These are phyloP conservation scores for Cryphonectria nitschkei DNA, from an alignment of 2,329 filamentous ascomycete species.

Conservation along the genomic window DNA sequence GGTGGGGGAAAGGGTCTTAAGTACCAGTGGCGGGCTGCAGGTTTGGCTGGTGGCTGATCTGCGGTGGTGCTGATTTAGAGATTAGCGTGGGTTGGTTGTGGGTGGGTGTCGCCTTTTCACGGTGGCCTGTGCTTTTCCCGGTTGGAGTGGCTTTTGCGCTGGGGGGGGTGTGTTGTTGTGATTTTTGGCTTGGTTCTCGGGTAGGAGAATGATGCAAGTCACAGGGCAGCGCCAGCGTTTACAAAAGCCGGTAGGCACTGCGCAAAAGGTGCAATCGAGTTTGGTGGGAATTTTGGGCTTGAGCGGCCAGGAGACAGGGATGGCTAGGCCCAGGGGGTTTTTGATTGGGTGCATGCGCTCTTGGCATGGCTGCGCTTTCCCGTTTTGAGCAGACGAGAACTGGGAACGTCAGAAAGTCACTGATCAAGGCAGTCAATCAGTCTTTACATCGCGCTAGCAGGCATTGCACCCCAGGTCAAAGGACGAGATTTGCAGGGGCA, in stretches of 20 bases:
- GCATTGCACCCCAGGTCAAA: neutral
- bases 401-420: conserved; percentile 1
- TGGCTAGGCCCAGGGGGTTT: conserved; percentile 28
- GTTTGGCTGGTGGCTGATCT: conserved; percentile 42
- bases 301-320: conserved; percentile 21
- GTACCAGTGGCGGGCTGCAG: conserved; percentile 36
- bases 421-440: neutral
- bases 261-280: conserved; percentile 8
- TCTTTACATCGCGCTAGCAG: neutral
- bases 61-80: conserved; percentile 19
- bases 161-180: neutral
- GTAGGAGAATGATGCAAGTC: neutral
- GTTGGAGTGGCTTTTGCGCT: neutral
- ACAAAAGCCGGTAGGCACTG: neutral
- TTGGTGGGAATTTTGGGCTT: conserved; percentile 29
- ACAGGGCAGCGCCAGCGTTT: neutral
- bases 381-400: conserved; percentile 22
- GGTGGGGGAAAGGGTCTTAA: conserved; percentile 51
- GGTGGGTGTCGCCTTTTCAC: neutral
- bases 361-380: conserved; percentile 30
- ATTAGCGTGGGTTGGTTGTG: conserved; percentile 4
- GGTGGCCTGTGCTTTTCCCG: conserved; percentile 11
- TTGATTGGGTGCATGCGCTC: conserved; percentile 34
- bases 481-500: neutral
- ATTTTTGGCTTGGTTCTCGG: neutral